Evolutionary conservation across 2,329 filamentous ascomycete species (phyloP), one percentile per base, ranked within the genome.

Genomic region (Dactylellina leptospora): DNA sequence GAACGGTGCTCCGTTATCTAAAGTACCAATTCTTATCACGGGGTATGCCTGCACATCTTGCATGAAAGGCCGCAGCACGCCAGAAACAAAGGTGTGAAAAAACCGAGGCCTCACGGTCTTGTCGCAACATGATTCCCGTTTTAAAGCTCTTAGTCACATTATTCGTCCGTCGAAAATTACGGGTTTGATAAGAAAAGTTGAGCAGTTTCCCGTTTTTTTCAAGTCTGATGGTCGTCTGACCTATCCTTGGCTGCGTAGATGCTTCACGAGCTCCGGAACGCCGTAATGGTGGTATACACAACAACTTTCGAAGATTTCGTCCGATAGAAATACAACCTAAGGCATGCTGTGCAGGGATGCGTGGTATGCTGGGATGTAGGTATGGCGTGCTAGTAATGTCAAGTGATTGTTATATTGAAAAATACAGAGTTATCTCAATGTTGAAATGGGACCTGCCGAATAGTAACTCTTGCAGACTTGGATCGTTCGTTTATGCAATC

Each of bases 141-240:
- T 63, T 60, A 55, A 50, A 27, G 28, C 27, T 27, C n/a, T 48
- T 56, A 55, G 48, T 61, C 64, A 60, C 22, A 42, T 40, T 44
- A 25, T 51, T 18, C n/a, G 11, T 4, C 28, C 25, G 28, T 16
- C 16, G 2, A 13, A 40, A 51, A 63, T 55, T 64, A 72, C 68
- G 53, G 68, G 68, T 55, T 64, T 33, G 30, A 28, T 22, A 53
- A 38, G 45, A 25, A 10, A 20, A 13, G 11, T 40, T 45, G 5
- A 59, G 47, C 45, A 64, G 53, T 72, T 72, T 64, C 68, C 68
- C 59, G 53, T 72, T 72, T 72, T 59, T 71, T 22, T 40, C 23
- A 10, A 47, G 9, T 48, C 50, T 47, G 30, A 48, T 44, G 30
- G 42, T 56, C 48, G 58, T 56, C 30, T 61, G 56, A 62, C 56